Evolutionary conservation across 106 monocot genomes (phyloP).

Genomic region (Dactylorhiza incarnata): DNA sequence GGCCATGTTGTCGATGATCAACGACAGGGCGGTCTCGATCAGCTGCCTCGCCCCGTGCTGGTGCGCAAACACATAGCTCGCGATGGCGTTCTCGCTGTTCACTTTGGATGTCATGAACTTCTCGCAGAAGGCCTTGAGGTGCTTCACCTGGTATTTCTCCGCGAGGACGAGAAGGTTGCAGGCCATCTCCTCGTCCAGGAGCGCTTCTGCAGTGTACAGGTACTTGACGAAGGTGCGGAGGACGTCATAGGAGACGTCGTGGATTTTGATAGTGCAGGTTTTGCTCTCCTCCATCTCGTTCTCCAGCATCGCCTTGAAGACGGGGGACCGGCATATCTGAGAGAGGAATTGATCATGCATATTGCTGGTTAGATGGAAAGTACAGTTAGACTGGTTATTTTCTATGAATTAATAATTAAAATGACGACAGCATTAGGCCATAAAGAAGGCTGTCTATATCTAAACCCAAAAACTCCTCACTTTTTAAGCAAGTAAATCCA

Average conservation of each 20-base stretch:
- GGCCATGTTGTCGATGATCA: constrained; percentile 76
- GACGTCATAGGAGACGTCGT: constrained; percentile 65
- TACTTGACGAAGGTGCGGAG: constrained; percentile 80
- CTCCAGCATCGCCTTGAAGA: constrained; percentile 91
- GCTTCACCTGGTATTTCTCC: constrained; percentile 93
- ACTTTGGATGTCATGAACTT: constrained; percentile 87
- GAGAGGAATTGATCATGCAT: too few species aligned
- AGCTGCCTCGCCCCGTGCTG: constrained; percentile 62
- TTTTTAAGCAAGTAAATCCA: too few species aligned
- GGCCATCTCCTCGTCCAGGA: constrained; percentile 78
- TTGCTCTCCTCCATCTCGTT: constrained; percentile 88
- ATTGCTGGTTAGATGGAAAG: too few species aligned
- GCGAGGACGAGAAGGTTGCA: constrained; percentile 67
- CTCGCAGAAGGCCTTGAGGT: constrained; percentile 78
- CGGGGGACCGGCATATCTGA: constrained; percentile 85
- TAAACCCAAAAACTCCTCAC: too few species aligned
- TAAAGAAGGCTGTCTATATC: too few species aligned
- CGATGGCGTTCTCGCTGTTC: constrained; percentile 71
- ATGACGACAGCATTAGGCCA: too few species aligned
- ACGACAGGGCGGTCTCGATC: constrained; percentile 52
- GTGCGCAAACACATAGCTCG: constrained; percentile 65
- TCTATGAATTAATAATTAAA: too few species aligned
- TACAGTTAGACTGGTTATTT: too few species aligned
- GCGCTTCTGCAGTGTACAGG: constrained; percentile 80
- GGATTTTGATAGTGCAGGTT: constrained; percentile 75